Percentiles rank a stretch among this genome's conserved stretches.
phyloP scores from a whole-genome alignment of 768 basidiomycete species.

The Boletus subparvulus region DNA sequence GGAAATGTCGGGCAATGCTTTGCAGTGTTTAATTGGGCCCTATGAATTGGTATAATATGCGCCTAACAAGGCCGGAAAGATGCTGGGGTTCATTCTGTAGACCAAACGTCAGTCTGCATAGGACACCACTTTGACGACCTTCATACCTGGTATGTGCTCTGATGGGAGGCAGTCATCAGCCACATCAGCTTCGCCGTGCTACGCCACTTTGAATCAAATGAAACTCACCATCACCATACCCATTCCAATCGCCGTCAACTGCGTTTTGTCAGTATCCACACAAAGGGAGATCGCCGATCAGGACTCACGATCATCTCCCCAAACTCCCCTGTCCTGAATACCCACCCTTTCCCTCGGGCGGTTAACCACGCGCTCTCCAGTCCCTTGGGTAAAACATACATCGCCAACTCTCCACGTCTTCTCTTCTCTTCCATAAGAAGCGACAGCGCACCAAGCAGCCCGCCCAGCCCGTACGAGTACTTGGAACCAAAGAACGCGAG shows the following conservation, averaged over 20 bases:
- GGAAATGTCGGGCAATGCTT: no score
- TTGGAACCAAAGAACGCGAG: conserved; percentile 63
- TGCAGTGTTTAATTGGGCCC: conserved; percentile 63
- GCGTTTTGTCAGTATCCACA: conserved; percentile 8
- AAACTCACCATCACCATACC: conserved; percentile 82
- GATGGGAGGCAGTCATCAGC: neutral
- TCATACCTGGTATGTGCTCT: conserved; percentile 76
- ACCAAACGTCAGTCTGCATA: conserved; percentile 1
- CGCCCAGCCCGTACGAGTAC: conserved; percentile 70
- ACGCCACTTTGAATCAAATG: neutral
- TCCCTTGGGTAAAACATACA: conserved; percentile 88
- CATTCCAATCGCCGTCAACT: conserved; percentile 77
- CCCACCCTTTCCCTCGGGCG: conserved; percentile 71
- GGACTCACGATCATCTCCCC: conserved; percentile 62
- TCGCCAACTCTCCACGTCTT: conserved; percentile 87
- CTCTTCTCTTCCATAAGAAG: conserved; percentile 86
- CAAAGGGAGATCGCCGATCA: neutral
- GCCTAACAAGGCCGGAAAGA: conserved; percentile 75
- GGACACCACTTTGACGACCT: neutral
- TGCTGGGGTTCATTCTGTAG: conserved; percentile 69
- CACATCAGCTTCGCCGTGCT: conserved; percentile 7
- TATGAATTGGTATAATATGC: conserved; percentile 85
- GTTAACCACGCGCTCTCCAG: conserved; percentile 90
- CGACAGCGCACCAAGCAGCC: conserved; percentile 71
- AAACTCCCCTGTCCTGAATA: conserved; percentile 66